These are phyloP conservation scores for Colletotrichum sublineola DNA, from an alignment of 2,329 filamentous ascomycete species.

Conservation along the genomic window DNA sequence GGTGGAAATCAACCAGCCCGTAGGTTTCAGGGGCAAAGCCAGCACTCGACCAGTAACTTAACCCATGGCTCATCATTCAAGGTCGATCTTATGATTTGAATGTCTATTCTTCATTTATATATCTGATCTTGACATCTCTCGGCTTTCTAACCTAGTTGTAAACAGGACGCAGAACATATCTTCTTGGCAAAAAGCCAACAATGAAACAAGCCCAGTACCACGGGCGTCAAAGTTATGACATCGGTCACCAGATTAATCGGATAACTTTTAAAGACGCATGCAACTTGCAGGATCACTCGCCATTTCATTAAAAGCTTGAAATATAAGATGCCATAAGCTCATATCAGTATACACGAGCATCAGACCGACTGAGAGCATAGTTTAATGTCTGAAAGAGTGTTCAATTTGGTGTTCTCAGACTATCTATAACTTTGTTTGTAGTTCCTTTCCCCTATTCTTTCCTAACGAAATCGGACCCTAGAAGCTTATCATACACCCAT, in stretches of 20 bases:
- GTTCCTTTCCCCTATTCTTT: neutral
- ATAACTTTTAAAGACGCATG: neutral
- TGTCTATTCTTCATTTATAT: neutral
- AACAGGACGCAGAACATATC: neutral
- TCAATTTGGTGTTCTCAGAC: neutral
- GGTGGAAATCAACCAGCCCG: too few species aligned
- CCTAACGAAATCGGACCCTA: neutral
- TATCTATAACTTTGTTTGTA: neutral
- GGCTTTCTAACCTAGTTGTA: neutral
- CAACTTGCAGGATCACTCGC: neutral
- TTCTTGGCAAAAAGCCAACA: neutral
- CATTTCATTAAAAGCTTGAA: neutral
- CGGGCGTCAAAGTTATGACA: neutral
- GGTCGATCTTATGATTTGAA: neutral
- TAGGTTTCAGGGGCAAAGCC: neutral
- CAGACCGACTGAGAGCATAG: neutral
- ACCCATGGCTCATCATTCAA: neutral
- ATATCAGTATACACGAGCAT: neutral
- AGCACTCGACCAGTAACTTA: neutral
- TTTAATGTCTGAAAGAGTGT: neutral
- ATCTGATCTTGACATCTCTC: neutral
- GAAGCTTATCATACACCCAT: neutral
- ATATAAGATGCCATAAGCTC: neutral
- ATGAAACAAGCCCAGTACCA: neutral
- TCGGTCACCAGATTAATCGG: neutral